Evolutionary conservation across 148 eudicot species (phyloP), one percentile per base, ranked within the genome.

Genomic region (Camellia granthamiana): DNA sequence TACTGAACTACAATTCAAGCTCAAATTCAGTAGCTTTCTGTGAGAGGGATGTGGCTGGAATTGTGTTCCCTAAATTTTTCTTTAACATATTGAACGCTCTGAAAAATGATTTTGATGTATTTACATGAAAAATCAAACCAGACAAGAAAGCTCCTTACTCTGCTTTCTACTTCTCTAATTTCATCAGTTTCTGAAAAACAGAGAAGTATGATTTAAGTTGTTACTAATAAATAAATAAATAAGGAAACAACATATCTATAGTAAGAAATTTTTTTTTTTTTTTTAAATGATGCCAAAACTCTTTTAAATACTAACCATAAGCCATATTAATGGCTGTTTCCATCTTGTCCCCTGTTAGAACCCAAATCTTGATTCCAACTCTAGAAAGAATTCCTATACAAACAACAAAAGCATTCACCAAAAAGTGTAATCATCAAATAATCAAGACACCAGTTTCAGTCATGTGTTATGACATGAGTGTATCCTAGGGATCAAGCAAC

Each of bases 301-400:
- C 47, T 77, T 41, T 58, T 21, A 69, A 61, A 69, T 9, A 76
- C 93, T 85, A 58, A 93, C 98, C 99, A 85, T 96, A 96, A 41
- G 98, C 98, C 76, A 93, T 96, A 87, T 96, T 96, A 81, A 96
- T 93, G 44, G 99, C 99, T 47, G 98, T 96, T 83, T 96, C 99
- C 97, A 96, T 85, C 87, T 96, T 96, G 86, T 96, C 99, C 79
- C 99, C 98, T 6, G 99, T 96, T 81, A 96, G 90, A 81, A 96
- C 92, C 99, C 99, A 96, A 77, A 96, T 88, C 89, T 96, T 96
- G 52, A 96, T 96, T 82, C 99, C 99, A 81, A 98, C 99, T 85
- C 85, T 90, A 66, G 97, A 86, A 75, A 96, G 89, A 96, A 93
- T 87, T 93, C 99, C 98, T 93, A 86, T 47, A 86, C 73, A 63